A percentile compares a stretch with the other conserved stretches of the same genome.
phyloP scores from a whole-genome alignment of 345 rosid genomes.

The Aquilaria malaccensis region DNA sequence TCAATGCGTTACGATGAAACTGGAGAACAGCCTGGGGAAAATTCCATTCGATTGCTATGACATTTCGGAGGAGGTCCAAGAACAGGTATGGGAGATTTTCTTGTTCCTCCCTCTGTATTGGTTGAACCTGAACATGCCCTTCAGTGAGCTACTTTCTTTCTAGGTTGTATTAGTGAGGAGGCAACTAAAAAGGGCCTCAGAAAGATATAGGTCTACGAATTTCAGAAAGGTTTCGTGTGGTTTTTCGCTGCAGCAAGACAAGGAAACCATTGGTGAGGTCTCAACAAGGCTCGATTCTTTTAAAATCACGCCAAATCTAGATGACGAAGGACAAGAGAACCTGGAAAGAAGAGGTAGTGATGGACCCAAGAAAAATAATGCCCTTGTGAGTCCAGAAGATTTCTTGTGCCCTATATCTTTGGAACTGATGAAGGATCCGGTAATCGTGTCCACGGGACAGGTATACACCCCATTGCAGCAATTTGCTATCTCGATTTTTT shows the following conservation, averaged over 20 bases:
- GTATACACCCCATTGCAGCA: constrained; percentile 17
- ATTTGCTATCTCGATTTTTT: neutral
- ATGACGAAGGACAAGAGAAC: constrained; percentile 21
- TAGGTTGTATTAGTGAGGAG: constrained; percentile 74
- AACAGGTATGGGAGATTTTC: constrained; percentile 45
- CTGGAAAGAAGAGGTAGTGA: constrained; percentile 32
- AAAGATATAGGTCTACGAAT: constrained; percentile 56
- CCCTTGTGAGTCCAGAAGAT: constrained; percentile 60
- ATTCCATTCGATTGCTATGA: constrained; percentile 61
- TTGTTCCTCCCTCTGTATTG: neutral
- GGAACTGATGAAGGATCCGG: constrained; percentile 96
- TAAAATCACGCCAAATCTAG: no score
- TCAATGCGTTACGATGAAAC: constrained; percentile 75
- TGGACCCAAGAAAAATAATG: constrained; percentile 48
- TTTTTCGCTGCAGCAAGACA: constrained; percentile 39
- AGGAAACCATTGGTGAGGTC: constrained; percentile 17
- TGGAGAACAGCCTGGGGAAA: constrained; percentile 65
- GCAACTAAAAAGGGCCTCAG: constrained; percentile 73
- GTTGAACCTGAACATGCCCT: neutral
- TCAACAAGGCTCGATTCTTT: no score
- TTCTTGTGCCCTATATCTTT: constrained; percentile 85
- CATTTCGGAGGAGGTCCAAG: constrained; percentile 79
- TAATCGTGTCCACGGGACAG: constrained; percentile 94
- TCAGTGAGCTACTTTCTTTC: neutral
- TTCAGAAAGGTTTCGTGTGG: constrained; percentile 33